phyloP scores from a whole-genome alignment of 495 filamentous ascomycete genomes.

The Penicillium diatomitis region DNA sequence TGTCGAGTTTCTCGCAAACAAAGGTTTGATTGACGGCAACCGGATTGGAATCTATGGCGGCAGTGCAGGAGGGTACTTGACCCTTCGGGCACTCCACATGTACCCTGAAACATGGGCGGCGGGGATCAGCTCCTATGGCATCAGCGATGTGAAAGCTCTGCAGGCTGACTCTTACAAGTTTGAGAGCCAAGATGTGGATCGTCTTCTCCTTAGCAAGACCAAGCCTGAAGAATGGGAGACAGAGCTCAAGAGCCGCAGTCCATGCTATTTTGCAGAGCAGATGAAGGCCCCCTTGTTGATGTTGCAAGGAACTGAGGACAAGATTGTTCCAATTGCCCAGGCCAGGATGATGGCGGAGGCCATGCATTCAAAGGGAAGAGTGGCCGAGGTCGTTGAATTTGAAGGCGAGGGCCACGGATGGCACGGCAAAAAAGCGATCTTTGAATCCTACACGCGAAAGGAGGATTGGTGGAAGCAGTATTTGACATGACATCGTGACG shows the following conservation, averaged over 20 bases:
- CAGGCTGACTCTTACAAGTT: conserved; percentile 42
- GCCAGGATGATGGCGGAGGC: conserved; percentile 32
- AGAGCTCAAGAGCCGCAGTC: conserved; percentile 31
- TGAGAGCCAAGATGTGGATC: conserved; percentile 38
- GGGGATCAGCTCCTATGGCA: conserved; percentile 35
- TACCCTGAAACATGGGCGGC: conserved; percentile 29
- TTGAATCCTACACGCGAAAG: conserved; percentile 13
- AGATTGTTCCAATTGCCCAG: conserved; percentile 40
- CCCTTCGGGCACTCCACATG: conserved; percentile 29
- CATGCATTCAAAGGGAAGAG: conserved; percentile 25
- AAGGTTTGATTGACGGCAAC: conserved; percentile 22
- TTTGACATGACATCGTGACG: conserved; percentile 6
- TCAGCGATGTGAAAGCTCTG: conserved; percentile 34
- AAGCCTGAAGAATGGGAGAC: conserved; percentile 23
- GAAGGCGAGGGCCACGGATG: conserved; percentile 40
- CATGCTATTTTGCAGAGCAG: conserved; percentile 33
- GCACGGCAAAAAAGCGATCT: conserved; percentile 16
- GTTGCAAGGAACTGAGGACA: conserved; percentile 38
- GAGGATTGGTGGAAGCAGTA: conserved; percentile 21
- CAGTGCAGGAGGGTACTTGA: conserved; percentile 41
- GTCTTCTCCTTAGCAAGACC: conserved; percentile 23
- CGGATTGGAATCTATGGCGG: conserved; percentile 38
- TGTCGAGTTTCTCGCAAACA: conserved; percentile 27
- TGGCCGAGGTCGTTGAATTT: conserved; percentile 36
- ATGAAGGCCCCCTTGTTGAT: conserved; percentile 38